Percentiles rank a stretch among this genome's conserved stretches.
phyloP scores from a whole-genome alignment of 108 stramenopile species.

The Nannochloropsis oceanica region DNA sequence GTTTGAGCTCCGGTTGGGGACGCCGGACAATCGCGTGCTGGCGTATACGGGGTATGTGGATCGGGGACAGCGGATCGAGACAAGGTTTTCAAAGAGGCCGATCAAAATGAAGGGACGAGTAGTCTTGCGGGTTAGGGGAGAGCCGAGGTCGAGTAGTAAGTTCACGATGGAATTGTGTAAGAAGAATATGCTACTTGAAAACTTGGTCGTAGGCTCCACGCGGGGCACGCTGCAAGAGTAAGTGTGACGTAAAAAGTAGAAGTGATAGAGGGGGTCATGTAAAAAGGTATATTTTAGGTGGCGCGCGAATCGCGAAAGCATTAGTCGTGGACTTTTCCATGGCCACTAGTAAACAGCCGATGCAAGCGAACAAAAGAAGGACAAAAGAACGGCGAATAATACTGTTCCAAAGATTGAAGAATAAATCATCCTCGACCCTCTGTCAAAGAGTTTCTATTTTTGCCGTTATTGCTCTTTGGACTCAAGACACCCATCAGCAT shows the following conservation, averaged over 20 bases:
- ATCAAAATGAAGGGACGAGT: conserved; percentile 3
- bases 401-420: no score
- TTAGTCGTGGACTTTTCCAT: no score
- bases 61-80: conserved; percentile 19
- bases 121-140: neutral
- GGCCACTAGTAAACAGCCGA: no score
- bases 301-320: no score
- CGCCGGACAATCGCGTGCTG: neutral
- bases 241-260: neutral
- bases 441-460: no score
- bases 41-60: conserved; percentile 26
- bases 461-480: no score
- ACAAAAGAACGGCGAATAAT: no score
- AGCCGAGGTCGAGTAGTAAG: neutral
- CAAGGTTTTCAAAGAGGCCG: conserved; percentile 13
- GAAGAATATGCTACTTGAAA: neutral
- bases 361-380: no score
- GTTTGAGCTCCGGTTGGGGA: conserved; percentile 2
- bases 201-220: neutral
- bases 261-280: no score
- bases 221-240: neutral
- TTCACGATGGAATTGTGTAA: neutral
- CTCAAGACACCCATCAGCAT: no score
- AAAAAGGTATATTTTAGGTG: no score
- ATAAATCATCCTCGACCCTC: no score